Percentiles rank a stretch among this genome's conserved stretches.
Evolutionary conservation across 208 protist genomes (phyloP).

Genomic region (Phytomonas sp.): DNA sequence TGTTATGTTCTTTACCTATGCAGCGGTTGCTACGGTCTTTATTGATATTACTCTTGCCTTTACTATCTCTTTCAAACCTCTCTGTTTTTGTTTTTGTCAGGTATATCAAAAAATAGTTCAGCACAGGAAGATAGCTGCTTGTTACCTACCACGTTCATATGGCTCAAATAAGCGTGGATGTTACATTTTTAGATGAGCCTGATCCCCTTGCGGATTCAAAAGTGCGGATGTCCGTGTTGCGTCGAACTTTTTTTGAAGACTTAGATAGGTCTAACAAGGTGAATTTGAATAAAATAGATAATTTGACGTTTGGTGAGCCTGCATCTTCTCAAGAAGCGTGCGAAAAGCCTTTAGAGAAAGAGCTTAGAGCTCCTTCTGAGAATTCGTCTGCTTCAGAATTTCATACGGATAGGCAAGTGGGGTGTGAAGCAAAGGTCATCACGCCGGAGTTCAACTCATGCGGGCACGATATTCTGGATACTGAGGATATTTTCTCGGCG

Average conservation of each 20-base stretch:
- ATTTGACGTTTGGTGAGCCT: not conserved
- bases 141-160: not conserved
- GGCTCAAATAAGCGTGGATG: not conserved
- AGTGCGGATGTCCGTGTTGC: slow-evolving; percentile 14
- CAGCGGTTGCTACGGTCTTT: not conserved
- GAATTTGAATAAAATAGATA: slow-evolving; percentile 22
- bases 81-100: not conserved
- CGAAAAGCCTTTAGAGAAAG: not conserved
- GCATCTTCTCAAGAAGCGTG: not conserved
- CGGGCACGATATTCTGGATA: not conserved
- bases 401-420: not conserved
- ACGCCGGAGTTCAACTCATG: not conserved
- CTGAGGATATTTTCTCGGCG: not conserved
- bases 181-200: not conserved
- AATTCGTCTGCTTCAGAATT: not conserved
- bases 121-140: not conserved
- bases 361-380: not conserved
- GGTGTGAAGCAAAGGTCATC: not conserved
- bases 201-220: not conserved
- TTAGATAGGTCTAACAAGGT: slow-evolving; percentile 40
- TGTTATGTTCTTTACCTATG: not conserved
- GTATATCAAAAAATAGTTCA: not conserved
- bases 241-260: slow-evolving; percentile 45
- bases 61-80: not conserved
- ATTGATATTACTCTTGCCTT: not conserved